Evolutionary conservation across 2,329 filamentous ascomycete species (phyloP).

Genomic region (Calonectria multiphialidica): DNA sequence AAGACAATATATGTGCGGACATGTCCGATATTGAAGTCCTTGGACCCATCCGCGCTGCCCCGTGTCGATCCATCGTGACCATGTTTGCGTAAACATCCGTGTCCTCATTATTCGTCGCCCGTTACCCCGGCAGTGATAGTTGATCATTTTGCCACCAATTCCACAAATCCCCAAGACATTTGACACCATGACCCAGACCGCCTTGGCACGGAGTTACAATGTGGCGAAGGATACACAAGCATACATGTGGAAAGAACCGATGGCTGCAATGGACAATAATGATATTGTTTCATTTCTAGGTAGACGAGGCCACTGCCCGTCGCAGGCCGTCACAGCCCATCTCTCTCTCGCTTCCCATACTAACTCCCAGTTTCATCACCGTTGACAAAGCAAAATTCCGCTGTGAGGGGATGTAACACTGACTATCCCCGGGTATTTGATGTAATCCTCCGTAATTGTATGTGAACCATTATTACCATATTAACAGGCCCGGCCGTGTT

Average conservation of each 20-base stretch:
- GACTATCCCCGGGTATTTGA: conserved; percentile 26
- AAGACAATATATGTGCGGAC: background rate
- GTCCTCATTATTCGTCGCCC: background rate
- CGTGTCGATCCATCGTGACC: background rate
- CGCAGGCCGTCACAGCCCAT: background rate
- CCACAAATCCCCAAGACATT: no score
- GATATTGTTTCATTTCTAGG: background rate
- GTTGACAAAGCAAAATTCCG: background rate
- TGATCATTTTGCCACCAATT: no score
- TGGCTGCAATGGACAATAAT: background rate
- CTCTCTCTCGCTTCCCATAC: background rate
- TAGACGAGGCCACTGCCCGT: background rate
- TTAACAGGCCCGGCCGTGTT: conserved; percentile 5
- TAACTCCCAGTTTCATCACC: background rate
- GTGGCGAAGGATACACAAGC: no score
- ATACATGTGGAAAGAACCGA: background rate
- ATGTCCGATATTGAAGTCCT: background rate
- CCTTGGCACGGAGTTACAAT: background rate
- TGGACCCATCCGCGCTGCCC: background rate
- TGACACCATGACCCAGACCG: no score
- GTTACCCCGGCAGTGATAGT: background rate
- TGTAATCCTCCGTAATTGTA: conserved; percentile 19
- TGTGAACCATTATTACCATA: conserved; percentile 11
- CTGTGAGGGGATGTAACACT: background rate
- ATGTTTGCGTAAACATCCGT: background rate